Percentiles rank a stretch among this genome's conserved stretches.
Evolutionary conservation across 2,329 filamentous ascomycete genomes (phyloP).

Genomic region (Apiospora koreana): DNA sequence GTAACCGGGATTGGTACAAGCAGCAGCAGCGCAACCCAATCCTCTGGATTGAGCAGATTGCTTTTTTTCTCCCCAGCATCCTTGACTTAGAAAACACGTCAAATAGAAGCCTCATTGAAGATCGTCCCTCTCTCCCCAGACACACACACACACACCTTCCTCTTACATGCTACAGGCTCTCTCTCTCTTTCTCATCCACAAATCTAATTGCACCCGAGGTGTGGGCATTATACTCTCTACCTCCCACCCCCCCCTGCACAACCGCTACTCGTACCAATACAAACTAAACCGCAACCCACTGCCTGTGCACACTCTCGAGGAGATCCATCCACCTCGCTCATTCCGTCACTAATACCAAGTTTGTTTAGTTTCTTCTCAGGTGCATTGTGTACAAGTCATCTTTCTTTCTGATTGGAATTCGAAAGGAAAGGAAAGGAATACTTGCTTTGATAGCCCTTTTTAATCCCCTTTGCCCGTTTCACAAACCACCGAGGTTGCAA

Average conservation of each 20-base stretch:
- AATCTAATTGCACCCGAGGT: constrained; percentile 10
- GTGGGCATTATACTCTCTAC: constrained; percentile 4
- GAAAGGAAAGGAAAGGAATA: not conserved
- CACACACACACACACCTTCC: not conserved
- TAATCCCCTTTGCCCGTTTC: constrained; percentile 1
- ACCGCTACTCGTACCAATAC: constrained; percentile 7
- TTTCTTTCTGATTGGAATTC: not conserved
- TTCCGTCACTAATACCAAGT: constrained; percentile 12
- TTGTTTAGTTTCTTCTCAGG: constrained; percentile 11
- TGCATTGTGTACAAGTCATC: constrained; percentile 10
- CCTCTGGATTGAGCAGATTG: not conserved
- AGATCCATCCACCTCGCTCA: constrained; percentile 12
- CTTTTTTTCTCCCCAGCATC: not conserved
- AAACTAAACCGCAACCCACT: constrained; percentile 7
- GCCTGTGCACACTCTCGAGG: constrained; percentile 10
- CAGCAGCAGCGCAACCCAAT: constrained; percentile 3
- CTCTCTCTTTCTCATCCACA: not conserved
- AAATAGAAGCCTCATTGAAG: constrained; percentile 8
- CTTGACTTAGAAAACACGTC: not conserved
- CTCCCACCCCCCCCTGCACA: constrained; percentile 9
- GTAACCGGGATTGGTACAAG: constrained; percentile 14
- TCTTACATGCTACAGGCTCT: not conserved
- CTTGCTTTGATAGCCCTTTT: not conserved
- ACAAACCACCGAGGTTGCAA: constrained; percentile 11
- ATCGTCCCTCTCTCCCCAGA: not conserved